phyloP scores from a whole-genome alignment of 148 eudicot genomes.

The Cornus kousa region DNA sequence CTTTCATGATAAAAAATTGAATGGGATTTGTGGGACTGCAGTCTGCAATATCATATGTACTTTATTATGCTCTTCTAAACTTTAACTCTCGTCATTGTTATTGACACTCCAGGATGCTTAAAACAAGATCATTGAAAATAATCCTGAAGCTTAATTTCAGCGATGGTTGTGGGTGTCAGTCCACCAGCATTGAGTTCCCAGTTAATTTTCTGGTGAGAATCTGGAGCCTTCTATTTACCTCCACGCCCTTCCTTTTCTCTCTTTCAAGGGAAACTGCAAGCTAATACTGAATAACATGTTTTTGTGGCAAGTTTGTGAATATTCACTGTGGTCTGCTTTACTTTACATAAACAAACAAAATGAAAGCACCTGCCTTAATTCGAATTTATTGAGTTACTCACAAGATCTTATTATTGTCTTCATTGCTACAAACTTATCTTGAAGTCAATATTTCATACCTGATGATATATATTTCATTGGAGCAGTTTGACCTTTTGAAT shows the following conservation, averaged over 20 bases:
- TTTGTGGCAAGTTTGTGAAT: not conserved
- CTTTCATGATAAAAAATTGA: too few relatives aligned
- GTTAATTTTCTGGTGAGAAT: conserved; percentile 42
- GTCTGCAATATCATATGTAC: too few relatives aligned
- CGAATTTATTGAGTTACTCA: too few relatives aligned
- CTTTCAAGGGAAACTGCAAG: not conserved
- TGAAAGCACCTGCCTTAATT: not conserved
- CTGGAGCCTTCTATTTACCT: not conserved
- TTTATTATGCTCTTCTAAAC: too few relatives aligned
- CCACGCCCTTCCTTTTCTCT: not conserved
- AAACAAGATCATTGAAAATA: conserved; percentile 34
- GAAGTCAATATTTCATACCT: too few relatives aligned
- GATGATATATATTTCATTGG: too few relatives aligned
- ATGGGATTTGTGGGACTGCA: too few relatives aligned
- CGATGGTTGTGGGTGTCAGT: conserved; percentile 47
- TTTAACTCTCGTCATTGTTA: not conserved
- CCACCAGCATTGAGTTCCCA: conserved; percentile 37
- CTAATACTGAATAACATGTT: not conserved
- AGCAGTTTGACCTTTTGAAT: too few relatives aligned
- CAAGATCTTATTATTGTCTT: too few relatives aligned
- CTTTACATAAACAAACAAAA: not conserved
- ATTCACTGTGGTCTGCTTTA: not conserved
- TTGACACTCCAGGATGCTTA: conserved; percentile 33
- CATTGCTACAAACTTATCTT: too few relatives aligned
- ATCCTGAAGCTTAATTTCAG: conserved; percentile 40